Conservation (phyloP, 1,284 basidiomycete genomes). For the Malassezia arunalokei region DNA sequence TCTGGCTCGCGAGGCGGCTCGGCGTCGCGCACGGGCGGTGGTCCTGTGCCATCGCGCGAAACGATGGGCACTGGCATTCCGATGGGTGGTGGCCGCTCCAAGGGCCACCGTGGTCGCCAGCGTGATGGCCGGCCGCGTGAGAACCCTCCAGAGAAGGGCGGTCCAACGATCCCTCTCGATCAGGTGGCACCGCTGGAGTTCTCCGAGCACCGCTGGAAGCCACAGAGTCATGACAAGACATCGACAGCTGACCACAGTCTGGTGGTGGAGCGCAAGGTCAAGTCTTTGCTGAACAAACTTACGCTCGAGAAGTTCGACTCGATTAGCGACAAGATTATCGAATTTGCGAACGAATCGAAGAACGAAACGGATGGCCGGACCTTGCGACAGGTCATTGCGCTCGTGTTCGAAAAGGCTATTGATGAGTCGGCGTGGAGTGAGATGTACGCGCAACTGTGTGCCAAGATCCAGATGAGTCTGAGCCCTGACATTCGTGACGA, state of each 20-base stretch:
- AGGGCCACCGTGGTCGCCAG: conserved; percentile 40
- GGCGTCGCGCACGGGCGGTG: conserved; percentile 39
- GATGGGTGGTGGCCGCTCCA: conserved; percentile 29
- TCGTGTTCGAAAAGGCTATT: conserved; percentile 93
- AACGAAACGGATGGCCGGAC: conserved; percentile 85
- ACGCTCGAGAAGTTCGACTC: conserved; percentile 94
- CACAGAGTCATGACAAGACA: conserved; percentile 15
- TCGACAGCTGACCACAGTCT: conserved; percentile 58
- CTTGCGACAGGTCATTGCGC: conserved; percentile 83
- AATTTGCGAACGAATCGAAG: conserved; percentile 85
- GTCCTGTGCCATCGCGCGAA: conserved; percentile 41
- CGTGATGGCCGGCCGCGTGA: conserved; percentile 36
- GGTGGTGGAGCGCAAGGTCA: conserved; percentile 84
- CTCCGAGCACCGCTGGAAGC: conserved; percentile 71
- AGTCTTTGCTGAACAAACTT: conserved; percentile 82
- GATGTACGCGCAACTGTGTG: conserved; percentile 89
- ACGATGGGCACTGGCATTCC: conserved; percentile 44
- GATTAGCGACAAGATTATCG: conserved; percentile 80
- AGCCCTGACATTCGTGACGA: conserved; percentile 76
- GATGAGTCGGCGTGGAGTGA: conserved; percentile 89
- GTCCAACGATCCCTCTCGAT: conserved; percentile 49
- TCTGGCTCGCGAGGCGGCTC: conserved; percentile 38
- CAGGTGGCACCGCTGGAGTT: conserved; percentile 61
- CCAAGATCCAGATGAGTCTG: conserved; percentile 83
- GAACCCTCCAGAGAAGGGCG: conserved; percentile 46